phyloP scores from a whole-genome alignment of 257 asterid species.

The Thymus mandschuricus region DNA sequence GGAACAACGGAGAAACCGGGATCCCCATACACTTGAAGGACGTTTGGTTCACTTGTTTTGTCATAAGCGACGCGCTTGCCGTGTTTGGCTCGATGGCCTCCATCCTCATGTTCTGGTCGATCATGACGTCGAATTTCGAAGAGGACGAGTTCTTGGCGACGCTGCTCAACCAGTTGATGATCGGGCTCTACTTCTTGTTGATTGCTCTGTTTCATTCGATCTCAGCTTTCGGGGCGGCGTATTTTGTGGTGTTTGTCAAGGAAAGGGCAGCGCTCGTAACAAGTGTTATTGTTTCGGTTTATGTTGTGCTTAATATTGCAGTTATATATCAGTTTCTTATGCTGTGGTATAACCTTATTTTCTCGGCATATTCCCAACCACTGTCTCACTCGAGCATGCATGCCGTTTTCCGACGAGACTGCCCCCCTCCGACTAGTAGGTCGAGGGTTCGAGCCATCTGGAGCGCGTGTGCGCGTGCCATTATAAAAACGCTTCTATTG shows the following conservation, averaged over 20 bases:
- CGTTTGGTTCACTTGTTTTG: conserved; percentile 2
- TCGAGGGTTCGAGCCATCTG: too few relatives aligned
- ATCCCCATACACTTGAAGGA: background rate
- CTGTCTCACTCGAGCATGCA: background rate
- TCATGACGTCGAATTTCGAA: background rate
- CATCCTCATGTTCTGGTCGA: background rate
- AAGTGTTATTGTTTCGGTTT: background rate
- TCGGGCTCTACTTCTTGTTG: background rate
- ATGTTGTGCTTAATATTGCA: background rate
- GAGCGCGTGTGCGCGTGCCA: too few relatives aligned
- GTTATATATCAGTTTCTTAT: background rate
- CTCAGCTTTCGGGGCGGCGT: background rate
- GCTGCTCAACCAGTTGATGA: background rate
- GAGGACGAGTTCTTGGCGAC: background rate
- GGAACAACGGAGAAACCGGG: background rate
- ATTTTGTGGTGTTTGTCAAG: background rate
- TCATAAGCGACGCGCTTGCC: background rate
- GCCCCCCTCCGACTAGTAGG: too few relatives aligned
- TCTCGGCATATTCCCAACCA: background rate
- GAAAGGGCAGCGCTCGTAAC: background rate
- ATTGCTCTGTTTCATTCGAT: background rate
- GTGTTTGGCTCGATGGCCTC: background rate
- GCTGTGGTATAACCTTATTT: background rate
- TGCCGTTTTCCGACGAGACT: too few relatives aligned
- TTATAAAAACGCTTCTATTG: too few relatives aligned